A percentile compares a stretch with the other conserved stretches of the same genome.
phyloP scores from a whole-genome alignment of 140 eudicot species.

The Oenanthe javanica region DNA sequence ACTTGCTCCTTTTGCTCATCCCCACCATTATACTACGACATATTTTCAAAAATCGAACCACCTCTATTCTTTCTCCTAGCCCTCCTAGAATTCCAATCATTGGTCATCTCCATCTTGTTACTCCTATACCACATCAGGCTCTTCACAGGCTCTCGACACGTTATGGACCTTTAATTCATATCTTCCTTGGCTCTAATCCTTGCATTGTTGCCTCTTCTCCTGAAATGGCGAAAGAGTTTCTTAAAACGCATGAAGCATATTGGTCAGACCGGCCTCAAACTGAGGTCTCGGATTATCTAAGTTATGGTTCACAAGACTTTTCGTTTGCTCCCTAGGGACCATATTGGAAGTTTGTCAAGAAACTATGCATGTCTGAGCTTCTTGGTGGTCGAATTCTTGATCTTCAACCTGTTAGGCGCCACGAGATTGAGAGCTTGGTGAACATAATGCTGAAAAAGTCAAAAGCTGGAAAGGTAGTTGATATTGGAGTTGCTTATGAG shows the following conservation, averaged over 20 bases:
- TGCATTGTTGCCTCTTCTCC: background rate
- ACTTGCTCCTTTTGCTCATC: no score
- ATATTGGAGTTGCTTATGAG: background rate
- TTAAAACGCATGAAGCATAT: background rate
- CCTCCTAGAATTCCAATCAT: background rate
- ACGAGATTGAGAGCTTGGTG: background rate
- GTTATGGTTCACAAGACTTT: background rate
- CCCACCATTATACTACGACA: no score
- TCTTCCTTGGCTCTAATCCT: background rate
- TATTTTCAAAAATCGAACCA: background rate
- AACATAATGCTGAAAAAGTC: background rate
- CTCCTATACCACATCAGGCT: background rate
- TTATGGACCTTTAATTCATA: background rate
- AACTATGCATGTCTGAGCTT: background rate
- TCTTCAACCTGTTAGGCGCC: background rate
- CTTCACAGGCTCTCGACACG: background rate
- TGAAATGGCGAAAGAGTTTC: background rate
- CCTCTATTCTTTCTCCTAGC: background rate
- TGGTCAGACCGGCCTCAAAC: background rate
- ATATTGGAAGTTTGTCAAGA: background rate
- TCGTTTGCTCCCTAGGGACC: background rate
- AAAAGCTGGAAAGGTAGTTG: background rate
- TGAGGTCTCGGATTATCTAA: background rate
- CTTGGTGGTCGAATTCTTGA: background rate
- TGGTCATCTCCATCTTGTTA: background rate